These are phyloP conservation scores for Fusarium pseudonygamai DNA, from an alignment of 2,329 filamentous ascomycete genomes.

Conservation along the genomic window DNA sequence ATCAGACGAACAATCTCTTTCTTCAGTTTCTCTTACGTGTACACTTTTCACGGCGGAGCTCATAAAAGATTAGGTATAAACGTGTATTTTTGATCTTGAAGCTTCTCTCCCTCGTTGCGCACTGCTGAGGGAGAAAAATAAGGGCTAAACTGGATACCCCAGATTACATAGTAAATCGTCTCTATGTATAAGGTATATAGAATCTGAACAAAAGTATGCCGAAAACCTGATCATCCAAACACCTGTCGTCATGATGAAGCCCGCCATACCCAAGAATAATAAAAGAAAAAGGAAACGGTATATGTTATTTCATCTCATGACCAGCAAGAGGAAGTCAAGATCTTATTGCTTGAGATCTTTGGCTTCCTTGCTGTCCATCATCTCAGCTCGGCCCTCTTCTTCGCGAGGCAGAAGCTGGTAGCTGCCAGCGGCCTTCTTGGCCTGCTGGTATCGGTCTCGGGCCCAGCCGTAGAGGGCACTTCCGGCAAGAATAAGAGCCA, in stretches of 20 bases:
- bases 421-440: constrained; percentile 38
- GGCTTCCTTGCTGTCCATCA: constrained; percentile 29
- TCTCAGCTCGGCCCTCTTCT: constrained; percentile 30
- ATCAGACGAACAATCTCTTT: background rate
- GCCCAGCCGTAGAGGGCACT: constrained; percentile 42
- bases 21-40: background rate
- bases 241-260: constrained; percentile 28
- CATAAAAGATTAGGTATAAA: background rate
- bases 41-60: background rate
- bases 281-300: constrained; percentile 20
- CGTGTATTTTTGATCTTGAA: constrained; percentile 5
- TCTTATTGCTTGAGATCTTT: constrained; percentile 22
- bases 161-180: constrained; percentile 30
- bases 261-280: constrained; percentile 22
- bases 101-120: constrained; percentile 22
- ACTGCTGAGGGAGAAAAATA: constrained; percentile 21
- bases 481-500: constrained; percentile 39
- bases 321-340: background rate
- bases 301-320: constrained; percentile 3
- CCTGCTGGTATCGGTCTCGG: constrained; percentile 38
- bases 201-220: constrained; percentile 17
- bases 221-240: constrained; percentile 23
- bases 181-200: constrained; percentile 33
- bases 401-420: constrained; percentile 38
- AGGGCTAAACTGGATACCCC: constrained; percentile 15